Percentiles rank a stretch among this genome's conserved stretches.
Conservation (phyloP, 352 stramenopile genomes). For the Pythium dissimile region DNA sequence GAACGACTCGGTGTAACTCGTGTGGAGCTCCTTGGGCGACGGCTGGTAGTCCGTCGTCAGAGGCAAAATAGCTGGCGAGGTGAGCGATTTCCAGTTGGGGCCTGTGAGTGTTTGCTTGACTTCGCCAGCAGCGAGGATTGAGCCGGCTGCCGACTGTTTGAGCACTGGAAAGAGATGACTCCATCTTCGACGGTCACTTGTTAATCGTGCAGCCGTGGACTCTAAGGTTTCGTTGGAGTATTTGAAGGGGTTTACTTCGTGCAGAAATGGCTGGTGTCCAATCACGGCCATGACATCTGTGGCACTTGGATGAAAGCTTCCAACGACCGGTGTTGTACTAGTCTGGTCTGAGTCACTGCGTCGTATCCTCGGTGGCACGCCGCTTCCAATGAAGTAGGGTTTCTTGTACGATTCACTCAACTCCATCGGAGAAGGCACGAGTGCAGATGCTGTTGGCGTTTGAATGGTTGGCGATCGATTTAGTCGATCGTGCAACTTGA, state of each 20-base stretch:
- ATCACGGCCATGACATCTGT: not conserved
- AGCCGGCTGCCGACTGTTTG: not conserved
- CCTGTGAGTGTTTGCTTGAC: conserved; percentile 58
- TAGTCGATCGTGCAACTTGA: conserved; percentile 1
- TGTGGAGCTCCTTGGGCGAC: conserved; percentile 56
- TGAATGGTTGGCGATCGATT: conserved; percentile 10
- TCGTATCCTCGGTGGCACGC: conserved; percentile 3
- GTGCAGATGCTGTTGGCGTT: not conserved
- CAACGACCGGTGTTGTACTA: conserved; percentile 4
- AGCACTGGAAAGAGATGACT: conserved; percentile 93
- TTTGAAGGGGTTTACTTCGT: conserved; percentile 42
- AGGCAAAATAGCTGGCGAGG: conserved; percentile 92
- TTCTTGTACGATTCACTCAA: conserved; percentile 24
- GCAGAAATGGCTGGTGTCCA: not conserved
- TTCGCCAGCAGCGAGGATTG: not conserved
- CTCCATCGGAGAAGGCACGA: conserved; percentile 18
- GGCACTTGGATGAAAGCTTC: not conserved
- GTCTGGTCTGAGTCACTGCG: conserved; percentile 14
- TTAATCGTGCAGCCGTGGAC: conserved; percentile 34
- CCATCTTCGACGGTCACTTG: conserved; percentile 92
- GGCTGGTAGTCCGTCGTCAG: conserved; percentile 89
- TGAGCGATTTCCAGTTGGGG: conserved; percentile 97
- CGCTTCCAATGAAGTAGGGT: conserved; percentile 22
- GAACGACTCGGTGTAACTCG: conserved; percentile 74
- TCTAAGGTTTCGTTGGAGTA: conserved; percentile 37